These are phyloP conservation scores for Nidula niveotomentosa DNA, from an alignment of 1,284 basidiomycete genomes.

Conservation along the genomic window DNA sequence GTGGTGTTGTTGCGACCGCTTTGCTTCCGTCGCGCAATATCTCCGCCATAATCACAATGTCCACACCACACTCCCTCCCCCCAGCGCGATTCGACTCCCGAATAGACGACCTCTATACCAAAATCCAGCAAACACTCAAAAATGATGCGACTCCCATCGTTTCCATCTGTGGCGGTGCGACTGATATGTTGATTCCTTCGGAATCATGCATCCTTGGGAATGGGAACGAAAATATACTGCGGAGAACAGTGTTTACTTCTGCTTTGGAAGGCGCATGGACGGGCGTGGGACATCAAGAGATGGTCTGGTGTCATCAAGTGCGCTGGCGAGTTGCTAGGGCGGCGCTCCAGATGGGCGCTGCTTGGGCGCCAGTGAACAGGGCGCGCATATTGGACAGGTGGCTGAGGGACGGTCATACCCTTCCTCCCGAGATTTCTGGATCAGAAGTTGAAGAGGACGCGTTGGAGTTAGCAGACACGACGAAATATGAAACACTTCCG, in stretches of 20 bases:
- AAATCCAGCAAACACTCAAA: conserved; percentile 32
- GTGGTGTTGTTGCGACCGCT: conserved; percentile 88
- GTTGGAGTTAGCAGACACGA: conserved; percentile 17
- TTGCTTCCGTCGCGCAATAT: conserved; percentile 66
- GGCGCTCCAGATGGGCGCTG: conserved; percentile 65
- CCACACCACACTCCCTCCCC: conserved; percentile 88
- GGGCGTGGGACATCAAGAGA: conserved; percentile 92
- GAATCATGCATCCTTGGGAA: conserved; percentile 76
- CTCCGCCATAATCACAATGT: conserved; percentile 90
- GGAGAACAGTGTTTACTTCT: conserved; percentile 84
- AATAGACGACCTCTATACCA: conserved; percentile 74
- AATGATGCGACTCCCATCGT: conserved; percentile 65
- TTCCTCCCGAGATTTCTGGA: conserved; percentile 25
- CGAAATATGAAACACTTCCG: conserved; percentile 33
- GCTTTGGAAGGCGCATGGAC: conserved; percentile 92
- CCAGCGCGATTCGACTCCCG: conserved; percentile 86
- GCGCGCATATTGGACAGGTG: conserved; percentile 53
- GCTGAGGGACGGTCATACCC: conserved; percentile 58
- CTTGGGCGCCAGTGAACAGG: conserved; percentile 26
- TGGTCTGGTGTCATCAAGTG: conserved; percentile 99
- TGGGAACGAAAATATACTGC: conserved; percentile 30
- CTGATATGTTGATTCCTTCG: conserved; percentile 92
- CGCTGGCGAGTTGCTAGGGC: conserved; percentile 85
- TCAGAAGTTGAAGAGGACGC: conserved; percentile 4
- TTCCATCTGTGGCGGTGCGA: conserved; percentile 90